phyloP scores from a whole-genome alignment of 164 flowering plant genomes.

The Sextonia rubra region DNA sequence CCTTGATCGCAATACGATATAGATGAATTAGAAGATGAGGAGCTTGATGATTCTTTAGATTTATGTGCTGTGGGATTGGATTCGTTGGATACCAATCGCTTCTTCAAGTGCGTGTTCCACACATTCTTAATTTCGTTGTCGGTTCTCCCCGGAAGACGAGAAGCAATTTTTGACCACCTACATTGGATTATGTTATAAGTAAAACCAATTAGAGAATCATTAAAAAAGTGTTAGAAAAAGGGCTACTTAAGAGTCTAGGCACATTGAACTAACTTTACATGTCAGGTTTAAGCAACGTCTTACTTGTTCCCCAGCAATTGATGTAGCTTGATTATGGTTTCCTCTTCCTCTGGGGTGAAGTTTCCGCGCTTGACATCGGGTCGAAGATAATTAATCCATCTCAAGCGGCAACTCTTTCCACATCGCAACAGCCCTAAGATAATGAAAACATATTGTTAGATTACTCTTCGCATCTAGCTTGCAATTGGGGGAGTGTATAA shows the following conservation, averaged over 20 bases:
- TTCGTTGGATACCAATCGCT: conserved; percentile 20
- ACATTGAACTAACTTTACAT: neutral
- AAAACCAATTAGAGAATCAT: neutral
- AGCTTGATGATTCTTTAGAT: conserved; percentile 4
- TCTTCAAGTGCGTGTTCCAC: conserved; percentile 86
- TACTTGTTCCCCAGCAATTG: conserved; percentile 47
- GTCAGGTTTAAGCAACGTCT: neutral
- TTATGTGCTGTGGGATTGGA: neutral
- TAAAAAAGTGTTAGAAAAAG: neutral
- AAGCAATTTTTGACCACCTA: conserved; percentile 84
- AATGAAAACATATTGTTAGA: neutral
- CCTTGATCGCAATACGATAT: conserved; percentile 6
- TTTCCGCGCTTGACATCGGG: conserved; percentile 45
- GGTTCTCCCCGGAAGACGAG: conserved; percentile 74
- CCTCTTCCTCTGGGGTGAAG: conserved; percentile 42
- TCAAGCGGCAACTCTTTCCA: conserved; percentile 51
- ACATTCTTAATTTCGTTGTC: conserved; percentile 84
- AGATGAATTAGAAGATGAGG: conserved; percentile 18
- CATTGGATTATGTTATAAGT: neutral
- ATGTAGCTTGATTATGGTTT: conserved; percentile 43
- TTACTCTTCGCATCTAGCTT: neutral
- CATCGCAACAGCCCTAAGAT: conserved; percentile 42
- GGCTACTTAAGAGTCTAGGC: neutral
- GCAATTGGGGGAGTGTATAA: neutral
- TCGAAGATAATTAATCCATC: conserved; percentile 42